Evolutionary conservation across 352 stramenopile genomes (phyloP).

Genomic region (Hyaloperonospora brassicae): DNA sequence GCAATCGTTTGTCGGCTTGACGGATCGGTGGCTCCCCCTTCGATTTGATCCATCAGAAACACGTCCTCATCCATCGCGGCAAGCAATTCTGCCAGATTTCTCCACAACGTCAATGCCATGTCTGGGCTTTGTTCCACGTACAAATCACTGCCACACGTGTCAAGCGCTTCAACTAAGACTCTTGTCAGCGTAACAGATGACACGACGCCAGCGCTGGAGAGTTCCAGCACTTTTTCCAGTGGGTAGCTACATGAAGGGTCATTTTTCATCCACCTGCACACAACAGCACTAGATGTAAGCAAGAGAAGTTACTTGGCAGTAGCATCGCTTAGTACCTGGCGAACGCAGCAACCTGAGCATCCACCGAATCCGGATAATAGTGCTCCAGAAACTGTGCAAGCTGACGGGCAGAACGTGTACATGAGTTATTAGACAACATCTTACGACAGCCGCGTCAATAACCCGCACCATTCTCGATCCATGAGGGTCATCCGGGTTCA

Average conservation of each 20-base stretch:
- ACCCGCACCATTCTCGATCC: slow-evolving; percentile 58
- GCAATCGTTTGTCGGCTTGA: slow-evolving; percentile 20
- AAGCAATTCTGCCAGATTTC: slow-evolving; percentile 43
- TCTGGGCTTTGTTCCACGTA: slow-evolving; percentile 36
- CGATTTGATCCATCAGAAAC: slow-evolving; percentile 27
- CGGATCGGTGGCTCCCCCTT: slow-evolving; percentile 1
- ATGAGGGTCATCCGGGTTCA: slow-evolving; percentile 49
- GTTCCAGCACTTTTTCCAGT: slow-evolving; percentile 45
- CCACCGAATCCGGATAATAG: slow-evolving; percentile 41
- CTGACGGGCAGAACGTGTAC: slow-evolving; percentile 8
- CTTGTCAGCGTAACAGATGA: slow-evolving; percentile 29
- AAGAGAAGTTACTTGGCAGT: neutral
- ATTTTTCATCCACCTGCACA: slow-evolving; percentile 46
- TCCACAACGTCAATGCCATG: slow-evolving; percentile 36
- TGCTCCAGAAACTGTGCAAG: slow-evolving; percentile 34
- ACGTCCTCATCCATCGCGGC: slow-evolving; percentile 39
- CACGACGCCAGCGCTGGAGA: slow-evolving; percentile 34
- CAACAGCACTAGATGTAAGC: slow-evolving; percentile 5
- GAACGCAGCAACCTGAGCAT: slow-evolving; percentile 34
- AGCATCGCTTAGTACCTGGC: slow-evolving; percentile 13
- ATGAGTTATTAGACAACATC: too few species aligned
- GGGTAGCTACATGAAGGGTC: slow-evolving; percentile 38
- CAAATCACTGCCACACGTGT: slow-evolving; percentile 48
- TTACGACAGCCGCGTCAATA: neutral
- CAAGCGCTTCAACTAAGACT: slow-evolving; percentile 38